These are phyloP conservation scores for Lineolata rhizophorae DNA, from an alignment of 495 filamentous ascomycete genomes.

Conservation along the genomic window DNA sequence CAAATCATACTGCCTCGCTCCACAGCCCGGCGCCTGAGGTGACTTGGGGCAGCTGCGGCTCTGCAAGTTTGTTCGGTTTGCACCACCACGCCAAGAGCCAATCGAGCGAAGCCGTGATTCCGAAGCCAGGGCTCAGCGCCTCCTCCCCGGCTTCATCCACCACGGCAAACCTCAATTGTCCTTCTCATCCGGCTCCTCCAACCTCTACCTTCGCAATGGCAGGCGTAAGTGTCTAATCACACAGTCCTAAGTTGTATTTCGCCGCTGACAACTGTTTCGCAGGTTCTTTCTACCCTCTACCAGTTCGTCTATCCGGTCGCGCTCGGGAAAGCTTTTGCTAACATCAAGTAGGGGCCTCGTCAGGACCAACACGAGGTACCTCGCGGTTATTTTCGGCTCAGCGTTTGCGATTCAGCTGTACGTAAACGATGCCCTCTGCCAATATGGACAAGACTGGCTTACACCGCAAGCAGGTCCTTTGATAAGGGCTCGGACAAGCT, in stretches of 20 bases:
- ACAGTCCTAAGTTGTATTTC: conserved; percentile 20
- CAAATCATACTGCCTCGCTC: too few species aligned
- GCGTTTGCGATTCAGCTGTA: conserved; percentile 92
- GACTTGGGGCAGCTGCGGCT: too few species aligned
- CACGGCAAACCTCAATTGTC: too few species aligned
- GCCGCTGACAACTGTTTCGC: conserved; percentile 5
- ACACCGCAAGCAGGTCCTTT: conserved; percentile 35
- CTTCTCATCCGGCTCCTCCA: too few species aligned
- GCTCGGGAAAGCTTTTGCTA: conserved; percentile 4
- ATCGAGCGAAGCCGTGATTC: too few species aligned
- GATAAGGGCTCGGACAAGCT: conserved; percentile 54
- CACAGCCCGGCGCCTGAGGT: too few species aligned
- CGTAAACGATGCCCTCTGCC: conserved; percentile 16
- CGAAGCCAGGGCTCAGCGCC: too few species aligned
- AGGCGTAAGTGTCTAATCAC: conserved; percentile 21
- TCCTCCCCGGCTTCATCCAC: too few species aligned
- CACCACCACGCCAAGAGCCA: too few species aligned
- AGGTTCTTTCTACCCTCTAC: conserved; percentile 48
- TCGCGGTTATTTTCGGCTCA: conserved; percentile 61
- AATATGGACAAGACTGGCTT: background rate
- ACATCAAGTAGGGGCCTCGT: conserved; percentile 46
- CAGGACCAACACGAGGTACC: conserved; percentile 64
- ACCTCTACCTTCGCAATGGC: too few species aligned
- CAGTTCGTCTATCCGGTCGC: conserved; percentile 35
- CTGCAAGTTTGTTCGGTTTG: too few species aligned